phyloP scores from a whole-genome alignment of 192 early-diverging fungal species.

The Hyaloraphidium curvatum region DNA sequence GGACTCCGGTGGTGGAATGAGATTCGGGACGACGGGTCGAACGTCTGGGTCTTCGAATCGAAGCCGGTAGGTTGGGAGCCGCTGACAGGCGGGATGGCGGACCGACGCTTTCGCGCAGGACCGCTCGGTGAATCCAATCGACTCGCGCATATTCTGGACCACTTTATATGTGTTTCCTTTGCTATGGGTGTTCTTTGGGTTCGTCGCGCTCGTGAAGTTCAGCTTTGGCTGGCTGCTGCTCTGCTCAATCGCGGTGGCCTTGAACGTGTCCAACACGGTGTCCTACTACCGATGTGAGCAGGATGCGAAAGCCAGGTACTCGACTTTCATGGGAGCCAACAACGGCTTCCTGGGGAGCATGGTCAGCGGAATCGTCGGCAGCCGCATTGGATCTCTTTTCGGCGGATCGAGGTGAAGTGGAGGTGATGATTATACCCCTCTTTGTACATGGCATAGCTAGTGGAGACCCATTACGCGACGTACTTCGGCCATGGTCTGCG shows the following conservation, averaged over 20 bases:
- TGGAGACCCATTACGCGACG: too few relatives aligned
- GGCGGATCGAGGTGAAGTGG: not conserved
- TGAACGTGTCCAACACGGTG: constrained; percentile 81
- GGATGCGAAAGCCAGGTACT: not conserved
- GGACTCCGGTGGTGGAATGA: constrained; percentile 99
- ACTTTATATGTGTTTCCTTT: constrained; percentile 69
- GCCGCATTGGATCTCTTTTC: not conserved
- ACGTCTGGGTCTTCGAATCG: constrained; percentile 92
- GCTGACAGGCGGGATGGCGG: not conserved
- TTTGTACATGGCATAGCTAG: too few relatives aligned
- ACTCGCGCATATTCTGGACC: constrained; percentile 86
- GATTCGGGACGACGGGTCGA: constrained; percentile 85
- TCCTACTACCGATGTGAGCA: not conserved
- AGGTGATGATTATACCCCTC: not conserved
- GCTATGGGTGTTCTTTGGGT: constrained; percentile 62
- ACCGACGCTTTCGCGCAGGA: constrained; percentile 23
- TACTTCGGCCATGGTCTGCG: too few relatives aligned
- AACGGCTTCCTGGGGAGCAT: not conserved
- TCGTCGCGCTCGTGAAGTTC: constrained; percentile 54
- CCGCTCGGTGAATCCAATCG: constrained; percentile 56
- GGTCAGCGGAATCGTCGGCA: not conserved
- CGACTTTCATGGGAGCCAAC: not conserved
- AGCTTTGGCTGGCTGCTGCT: constrained; percentile 69
- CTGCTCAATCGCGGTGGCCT: constrained; percentile 58
- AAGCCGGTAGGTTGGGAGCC: constrained; percentile 48